Conservation (phyloP, 1,284 basidiomycete genomes). For the Ganoderma lucidum region DNA sequence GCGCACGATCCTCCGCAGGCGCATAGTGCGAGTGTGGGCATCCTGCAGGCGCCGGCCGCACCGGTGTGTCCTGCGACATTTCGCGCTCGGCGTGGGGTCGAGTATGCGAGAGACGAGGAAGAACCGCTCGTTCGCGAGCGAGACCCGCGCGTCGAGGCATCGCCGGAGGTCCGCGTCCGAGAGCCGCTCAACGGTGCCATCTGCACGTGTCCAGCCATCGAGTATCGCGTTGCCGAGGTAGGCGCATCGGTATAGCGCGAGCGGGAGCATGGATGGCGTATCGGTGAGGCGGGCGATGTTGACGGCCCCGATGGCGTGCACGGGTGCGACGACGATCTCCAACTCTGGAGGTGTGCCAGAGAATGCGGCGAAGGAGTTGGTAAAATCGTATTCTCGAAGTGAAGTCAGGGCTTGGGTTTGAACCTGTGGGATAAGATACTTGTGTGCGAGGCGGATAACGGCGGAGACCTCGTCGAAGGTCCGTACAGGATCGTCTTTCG, state of each 20-base stretch:
- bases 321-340: neutral
- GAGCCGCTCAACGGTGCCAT: slow-evolving; percentile 13
- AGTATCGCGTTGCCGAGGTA: neutral
- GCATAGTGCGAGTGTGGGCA: too few relatives aligned
- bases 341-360: neutral
- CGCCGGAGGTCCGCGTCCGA: neutral
- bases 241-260: slow-evolving; percentile 17
- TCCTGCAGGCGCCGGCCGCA: too few relatives aligned
- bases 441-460: slow-evolving; percentile 22
- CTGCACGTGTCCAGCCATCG: slow-evolving; percentile 17
- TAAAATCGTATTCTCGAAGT: neutral
- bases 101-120: too few relatives aligned
- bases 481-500: too few relatives aligned
- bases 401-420: neutral
- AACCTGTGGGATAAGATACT: slow-evolving; percentile 18
- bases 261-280: slow-evolving; percentile 13
- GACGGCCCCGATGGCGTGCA: slow-evolving; percentile 14
- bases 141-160: slow-evolving; percentile 9
- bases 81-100: too few relatives aligned
- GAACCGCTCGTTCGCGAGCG: neutral
- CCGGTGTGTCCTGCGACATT: neutral
- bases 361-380: neutral
- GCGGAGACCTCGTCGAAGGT: slow-evolving; percentile 9
- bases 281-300: slow-evolving; percentile 18
- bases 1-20: too few relatives aligned